Percentiles rank a stretch among this genome's conserved stretches.
These are phyloP conservation scores for Pseudohalonectria lignicola DNA, from an alignment of 2,329 filamentous ascomycete species.

Conservation along the genomic window DNA sequence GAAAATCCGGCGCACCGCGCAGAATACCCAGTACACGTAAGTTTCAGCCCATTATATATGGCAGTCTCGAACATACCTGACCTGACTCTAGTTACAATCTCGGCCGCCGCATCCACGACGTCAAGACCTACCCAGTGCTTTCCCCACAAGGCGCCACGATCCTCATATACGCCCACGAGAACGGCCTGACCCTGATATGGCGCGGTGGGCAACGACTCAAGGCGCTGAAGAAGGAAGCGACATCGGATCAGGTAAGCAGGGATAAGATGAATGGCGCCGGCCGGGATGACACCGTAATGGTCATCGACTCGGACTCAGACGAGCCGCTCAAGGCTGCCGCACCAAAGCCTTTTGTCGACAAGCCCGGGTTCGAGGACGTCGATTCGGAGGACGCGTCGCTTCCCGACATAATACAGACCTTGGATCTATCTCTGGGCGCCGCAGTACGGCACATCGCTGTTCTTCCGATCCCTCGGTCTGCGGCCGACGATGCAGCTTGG, in stretches of 20 bases:
- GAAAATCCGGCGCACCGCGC: slow-evolving; percentile 33
- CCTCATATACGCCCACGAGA: slow-evolving; percentile 52
- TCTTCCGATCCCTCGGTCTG: slow-evolving; percentile 37
- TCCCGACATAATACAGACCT: slow-evolving; percentile 44
- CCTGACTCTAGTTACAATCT: slow-evolving; percentile 40
- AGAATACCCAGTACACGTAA: slow-evolving; percentile 38
- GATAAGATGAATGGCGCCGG: slow-evolving; percentile 34
- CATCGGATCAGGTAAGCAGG: slow-evolving; percentile 12
- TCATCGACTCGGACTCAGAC: slow-evolving; percentile 54
- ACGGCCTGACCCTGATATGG: slow-evolving; percentile 51
- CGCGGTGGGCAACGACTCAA: slow-evolving; percentile 52
- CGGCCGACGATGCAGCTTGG: slow-evolving; percentile 36
- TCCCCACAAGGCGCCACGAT: slow-evolving; percentile 54
- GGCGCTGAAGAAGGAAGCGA: slow-evolving; percentile 20
- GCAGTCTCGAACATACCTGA: no score
- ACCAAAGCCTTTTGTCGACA: slow-evolving; percentile 31
- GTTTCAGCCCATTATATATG: slow-evolving; percentile 8
- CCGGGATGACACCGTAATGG: slow-evolving; percentile 43
- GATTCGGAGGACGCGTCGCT: slow-evolving; percentile 31
- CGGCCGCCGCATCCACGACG: slow-evolving; percentile 43
- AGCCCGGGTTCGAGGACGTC: slow-evolving; percentile 46
- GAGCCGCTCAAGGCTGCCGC: slow-evolving; percentile 19
- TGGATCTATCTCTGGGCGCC: slow-evolving; percentile 49
- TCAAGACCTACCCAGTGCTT: slow-evolving; percentile 49
- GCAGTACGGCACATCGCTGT: slow-evolving; percentile 45